phyloP scores from a whole-genome alignment of 1,284 basidiomycete species.

The Microbotryum scabiosae region DNA sequence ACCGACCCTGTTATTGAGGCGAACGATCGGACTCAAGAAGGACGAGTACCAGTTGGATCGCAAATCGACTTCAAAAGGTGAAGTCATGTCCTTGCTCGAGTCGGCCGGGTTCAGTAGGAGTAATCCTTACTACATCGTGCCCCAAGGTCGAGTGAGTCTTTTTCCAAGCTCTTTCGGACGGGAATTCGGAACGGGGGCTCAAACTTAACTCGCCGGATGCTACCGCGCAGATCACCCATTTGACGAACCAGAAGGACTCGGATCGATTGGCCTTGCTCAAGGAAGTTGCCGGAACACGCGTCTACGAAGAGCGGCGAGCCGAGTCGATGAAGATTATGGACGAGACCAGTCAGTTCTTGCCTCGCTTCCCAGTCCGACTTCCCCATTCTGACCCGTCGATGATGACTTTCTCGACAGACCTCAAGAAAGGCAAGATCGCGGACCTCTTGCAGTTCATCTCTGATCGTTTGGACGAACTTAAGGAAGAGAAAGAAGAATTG shows the following conservation, averaged over 20 bases:
- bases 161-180: too few species aligned
- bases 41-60: slow-evolving; percentile 97
- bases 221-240: slow-evolving; percentile 67
- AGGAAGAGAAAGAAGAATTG: slow-evolving; percentile 94
- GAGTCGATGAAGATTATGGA: slow-evolving; percentile 94
- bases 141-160: slow-evolving; percentile 79
- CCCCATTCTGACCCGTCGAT: not conserved
- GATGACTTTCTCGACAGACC: slow-evolving; percentile 45
- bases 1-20: slow-evolving; percentile 71
- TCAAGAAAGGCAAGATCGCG: slow-evolving; percentile 82
- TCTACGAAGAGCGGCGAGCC: slow-evolving; percentile 87
- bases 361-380: not conserved
- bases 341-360: slow-evolving; percentile 57
- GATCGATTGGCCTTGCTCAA: slow-evolving; percentile 89
- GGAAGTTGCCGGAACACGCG: slow-evolving; percentile 96
- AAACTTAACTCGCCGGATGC: too few species aligned
- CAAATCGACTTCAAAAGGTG: slow-evolving; percentile 90
- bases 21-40: slow-evolving; percentile 96
- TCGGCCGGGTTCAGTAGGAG: slow-evolving; percentile 93
- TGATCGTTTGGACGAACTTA: slow-evolving; percentile 76
- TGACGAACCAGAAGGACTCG: slow-evolving; percentile 95
- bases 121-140: slow-evolving; percentile 98
- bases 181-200: too few species aligned
- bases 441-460: slow-evolving; percentile 88
- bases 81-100: slow-evolving; percentile 92